Conservation (phyloP, 306 rosid species). For the Inga oerstediana region DNA sequence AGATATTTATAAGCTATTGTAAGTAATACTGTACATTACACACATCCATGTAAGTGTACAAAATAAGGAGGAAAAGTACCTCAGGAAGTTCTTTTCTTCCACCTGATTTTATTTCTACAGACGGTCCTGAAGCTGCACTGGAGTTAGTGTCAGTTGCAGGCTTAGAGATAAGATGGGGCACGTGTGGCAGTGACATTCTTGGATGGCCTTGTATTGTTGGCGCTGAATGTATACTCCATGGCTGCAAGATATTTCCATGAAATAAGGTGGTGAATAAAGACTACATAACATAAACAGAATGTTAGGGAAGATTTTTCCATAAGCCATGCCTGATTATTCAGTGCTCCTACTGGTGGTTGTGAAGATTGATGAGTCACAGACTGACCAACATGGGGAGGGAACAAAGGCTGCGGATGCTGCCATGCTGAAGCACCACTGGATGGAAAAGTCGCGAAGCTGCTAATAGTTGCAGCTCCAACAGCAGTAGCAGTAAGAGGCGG, state of each 20-base stretch:
- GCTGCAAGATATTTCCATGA: slow-evolving; percentile 48
- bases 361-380: slow-evolving; percentile 51
- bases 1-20: slow-evolving; percentile 35
- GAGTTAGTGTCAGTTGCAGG: slow-evolving; percentile 41
- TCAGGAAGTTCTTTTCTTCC: slow-evolving; percentile 85
- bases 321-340: slow-evolving; percentile 65
- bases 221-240: slow-evolving; percentile 49
- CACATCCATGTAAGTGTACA: not conserved
- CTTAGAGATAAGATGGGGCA: slow-evolving; percentile 43
- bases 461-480: slow-evolving; percentile 46
- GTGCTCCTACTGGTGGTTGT: slow-evolving; percentile 50
- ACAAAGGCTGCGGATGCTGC: slow-evolving; percentile 58
- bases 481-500: slow-evolving; percentile 41
- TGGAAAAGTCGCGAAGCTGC: slow-evolving; percentile 55
- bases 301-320: slow-evolving; percentile 26
- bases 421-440: slow-evolving; percentile 50
- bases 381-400: slow-evolving; percentile 53
- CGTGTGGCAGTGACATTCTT: slow-evolving; percentile 48
- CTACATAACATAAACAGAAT: slow-evolving; percentile 26
- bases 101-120: slow-evolving; percentile 51
- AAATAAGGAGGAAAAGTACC: slow-evolving; percentile 45
- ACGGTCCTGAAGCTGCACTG: slow-evolving; percentile 45
- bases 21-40: slow-evolving; percentile 29
- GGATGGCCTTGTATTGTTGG: slow-evolving; percentile 49
- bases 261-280: slow-evolving; percentile 32